A percentile compares a stretch with the other conserved stretches of the same genome.
Evolutionary conservation across 2,329 filamentous ascomycete genomes (phyloP).

Genomic region (Teratosphaeria pseudoeucalypti): DNA sequence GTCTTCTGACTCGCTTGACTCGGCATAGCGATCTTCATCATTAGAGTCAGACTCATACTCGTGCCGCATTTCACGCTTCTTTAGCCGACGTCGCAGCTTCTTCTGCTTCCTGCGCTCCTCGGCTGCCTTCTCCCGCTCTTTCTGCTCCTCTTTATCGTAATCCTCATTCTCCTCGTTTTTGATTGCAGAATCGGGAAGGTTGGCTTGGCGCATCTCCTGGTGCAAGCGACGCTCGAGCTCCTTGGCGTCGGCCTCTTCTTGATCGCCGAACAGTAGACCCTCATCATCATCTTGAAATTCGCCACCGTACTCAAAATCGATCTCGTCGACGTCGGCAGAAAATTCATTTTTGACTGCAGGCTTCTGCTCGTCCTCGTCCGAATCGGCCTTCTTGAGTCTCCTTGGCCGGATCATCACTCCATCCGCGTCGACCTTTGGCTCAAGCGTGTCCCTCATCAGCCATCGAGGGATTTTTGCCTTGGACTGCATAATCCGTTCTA

Average conservation of each 20-base stretch:
- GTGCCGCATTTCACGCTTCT: slow-evolving; percentile 74
- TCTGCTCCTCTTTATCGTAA: slow-evolving; percentile 55
- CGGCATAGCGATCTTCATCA: slow-evolving; percentile 37
- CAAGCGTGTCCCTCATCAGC: slow-evolving; percentile 54
- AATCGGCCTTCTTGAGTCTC: slow-evolving; percentile 21
- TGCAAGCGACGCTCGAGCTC: slow-evolving; percentile 57
- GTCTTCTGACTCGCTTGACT: slow-evolving; percentile 47
- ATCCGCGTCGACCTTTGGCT: slow-evolving; percentile 11
- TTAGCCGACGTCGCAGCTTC: slow-evolving; percentile 66
- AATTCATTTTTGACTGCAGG: slow-evolving; percentile 30
- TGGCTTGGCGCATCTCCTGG: slow-evolving; percentile 74
- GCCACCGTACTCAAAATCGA: slow-evolving; percentile 57
- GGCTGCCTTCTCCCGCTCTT: slow-evolving; percentile 58
- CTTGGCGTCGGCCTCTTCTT: slow-evolving; percentile 63
- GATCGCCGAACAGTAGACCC: slow-evolving; percentile 64
- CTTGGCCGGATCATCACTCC: slow-evolving; percentile 5
- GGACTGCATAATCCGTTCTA: slow-evolving; percentile 71
- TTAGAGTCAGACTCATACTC: slow-evolving; percentile 64
- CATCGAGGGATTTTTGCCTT: slow-evolving; percentile 69
- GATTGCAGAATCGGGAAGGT: slow-evolving; percentile 56
- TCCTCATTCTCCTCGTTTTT: slow-evolving; percentile 33
- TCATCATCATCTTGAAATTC: slow-evolving; percentile 85
- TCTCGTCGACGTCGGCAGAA: slow-evolving; percentile 51
- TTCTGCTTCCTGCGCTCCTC: slow-evolving; percentile 66
- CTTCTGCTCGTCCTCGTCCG: slow-evolving; percentile 32